A percentile compares a stretch with the other conserved stretches of the same genome.
phyloP scores from a whole-genome alignment of 805 yeast genomes.

The Starmerella kuoi region DNA sequence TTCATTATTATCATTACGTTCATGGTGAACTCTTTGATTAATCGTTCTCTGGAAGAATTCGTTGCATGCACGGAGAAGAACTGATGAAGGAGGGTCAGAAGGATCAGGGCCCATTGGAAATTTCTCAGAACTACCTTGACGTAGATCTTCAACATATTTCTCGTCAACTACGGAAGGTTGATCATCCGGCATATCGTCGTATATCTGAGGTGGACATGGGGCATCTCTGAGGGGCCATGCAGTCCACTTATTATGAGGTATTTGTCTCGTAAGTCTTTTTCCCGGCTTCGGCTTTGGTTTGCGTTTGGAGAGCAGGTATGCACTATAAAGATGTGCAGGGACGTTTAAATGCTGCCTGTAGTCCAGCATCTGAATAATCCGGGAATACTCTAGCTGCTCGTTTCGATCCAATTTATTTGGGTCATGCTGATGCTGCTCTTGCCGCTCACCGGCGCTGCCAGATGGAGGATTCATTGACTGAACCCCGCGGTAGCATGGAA shows the following conservation, averaged over 20 bases:
- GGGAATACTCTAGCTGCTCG: slow-evolving; percentile 2
- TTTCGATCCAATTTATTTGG: no score
- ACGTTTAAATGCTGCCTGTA: slow-evolving; percentile 34
- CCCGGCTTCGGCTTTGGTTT: slow-evolving; percentile 22
- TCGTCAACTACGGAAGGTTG: slow-evolving; percentile 7
- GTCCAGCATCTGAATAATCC: slow-evolving; percentile 19
- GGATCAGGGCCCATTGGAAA: slow-evolving; percentile 1
- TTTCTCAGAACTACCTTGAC: neutral
- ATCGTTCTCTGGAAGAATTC: slow-evolving; percentile 20
- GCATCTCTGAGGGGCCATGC: slow-evolving; percentile 45
- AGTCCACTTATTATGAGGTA: slow-evolving; percentile 38
- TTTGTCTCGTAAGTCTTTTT: neutral
- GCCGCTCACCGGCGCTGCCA: no score
- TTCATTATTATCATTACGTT: neutral
- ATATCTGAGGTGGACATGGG: slow-evolving; percentile 18
- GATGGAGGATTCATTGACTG: no score
- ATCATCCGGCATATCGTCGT: slow-evolving; percentile 11
- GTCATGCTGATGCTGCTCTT: no score
- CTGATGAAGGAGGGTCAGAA: slow-evolving; percentile 3
- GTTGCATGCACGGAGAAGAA: slow-evolving; percentile 22
- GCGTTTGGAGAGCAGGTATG: slow-evolving; percentile 35
- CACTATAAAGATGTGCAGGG: slow-evolving; percentile 52
- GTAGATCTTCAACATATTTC: neutral
- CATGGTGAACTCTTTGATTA: slow-evolving; percentile 19
- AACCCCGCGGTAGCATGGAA: no score